These are phyloP conservation scores for Wickerhamomyces bisporus DNA, from an alignment of 805 yeast genomes.

Conservation along the genomic window DNA sequence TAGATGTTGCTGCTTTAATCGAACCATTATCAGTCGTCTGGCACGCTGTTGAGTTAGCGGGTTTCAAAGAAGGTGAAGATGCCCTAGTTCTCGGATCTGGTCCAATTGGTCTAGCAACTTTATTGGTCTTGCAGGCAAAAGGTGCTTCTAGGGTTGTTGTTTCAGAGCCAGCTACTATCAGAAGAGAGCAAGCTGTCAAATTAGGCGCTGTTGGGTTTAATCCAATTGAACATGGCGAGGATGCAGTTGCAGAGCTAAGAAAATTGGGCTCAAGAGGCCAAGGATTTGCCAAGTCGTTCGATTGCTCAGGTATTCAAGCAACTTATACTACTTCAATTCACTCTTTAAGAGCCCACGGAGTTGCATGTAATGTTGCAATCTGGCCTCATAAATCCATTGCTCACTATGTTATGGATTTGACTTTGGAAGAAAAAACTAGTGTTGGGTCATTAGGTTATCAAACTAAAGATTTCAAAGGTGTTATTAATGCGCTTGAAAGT, in stretches of 20 bases:
- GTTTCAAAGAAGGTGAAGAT: slow-evolving; percentile 37
- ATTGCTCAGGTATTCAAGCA: slow-evolving; percentile 46
- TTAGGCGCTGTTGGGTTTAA: slow-evolving; percentile 42
- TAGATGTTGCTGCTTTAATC: slow-evolving; percentile 51
- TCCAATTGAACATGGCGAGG: slow-evolving; percentile 31
- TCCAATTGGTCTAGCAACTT: slow-evolving; percentile 56
- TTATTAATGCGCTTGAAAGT: slow-evolving; percentile 34
- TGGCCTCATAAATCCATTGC: slow-evolving; percentile 44
- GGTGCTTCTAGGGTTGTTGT: slow-evolving; percentile 47
- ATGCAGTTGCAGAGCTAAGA: slow-evolving; percentile 28
- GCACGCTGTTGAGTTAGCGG: slow-evolving; percentile 49
- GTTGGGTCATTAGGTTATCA: slow-evolving; percentile 44
- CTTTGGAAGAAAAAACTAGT: slow-evolving; percentile 36
- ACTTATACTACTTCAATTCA: slow-evolving; percentile 39
- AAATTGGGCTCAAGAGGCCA: slow-evolving; percentile 33
- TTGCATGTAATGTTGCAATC: slow-evolving; percentile 43
- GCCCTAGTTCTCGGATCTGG: slow-evolving; percentile 57
- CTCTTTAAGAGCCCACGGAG: slow-evolving; percentile 37
- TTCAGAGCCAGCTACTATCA: slow-evolving; percentile 54
- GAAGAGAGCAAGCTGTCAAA: slow-evolving; percentile 52
- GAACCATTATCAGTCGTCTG: slow-evolving; percentile 56
- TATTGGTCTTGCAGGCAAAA: slow-evolving; percentile 49
- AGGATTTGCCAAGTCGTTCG: slow-evolving; percentile 48
- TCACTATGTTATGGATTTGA: slow-evolving; percentile 41
- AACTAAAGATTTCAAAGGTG: slow-evolving; percentile 38